These are phyloP conservation scores for Piloderma croceum DNA, from an alignment of 768 basidiomycete genomes.

Conservation along the genomic window DNA sequence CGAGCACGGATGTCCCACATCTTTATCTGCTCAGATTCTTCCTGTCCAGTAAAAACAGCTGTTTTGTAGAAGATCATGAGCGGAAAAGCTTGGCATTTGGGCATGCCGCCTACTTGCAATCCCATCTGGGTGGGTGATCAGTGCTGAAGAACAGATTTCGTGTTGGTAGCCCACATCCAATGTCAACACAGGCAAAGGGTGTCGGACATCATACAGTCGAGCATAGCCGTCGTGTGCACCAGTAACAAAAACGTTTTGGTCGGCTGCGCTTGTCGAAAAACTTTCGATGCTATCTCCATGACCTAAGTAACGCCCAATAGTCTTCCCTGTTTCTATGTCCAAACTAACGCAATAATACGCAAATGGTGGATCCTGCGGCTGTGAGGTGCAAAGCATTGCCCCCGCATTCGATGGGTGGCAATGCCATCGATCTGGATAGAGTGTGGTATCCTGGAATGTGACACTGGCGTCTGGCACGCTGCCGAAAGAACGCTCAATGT, in stretches of 20 bases:
- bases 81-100: background rate
- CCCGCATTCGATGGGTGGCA: background rate
- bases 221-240: slow-evolving; percentile 33
- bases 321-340: slow-evolving; percentile 32
- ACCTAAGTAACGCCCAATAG: slow-evolving; percentile 29
- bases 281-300: slow-evolving; percentile 28
- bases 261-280: slow-evolving; percentile 30
- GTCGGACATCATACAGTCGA: slow-evolving; percentile 34
- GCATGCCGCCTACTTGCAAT: slow-evolving; percentile 25
- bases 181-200: slow-evolving; percentile 31
- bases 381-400: background rate
- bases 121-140: slow-evolving; percentile 32
- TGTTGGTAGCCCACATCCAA: slow-evolving; percentile 19
- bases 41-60: slow-evolving; percentile 29
- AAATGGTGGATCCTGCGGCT: slow-evolving; percentile 1
- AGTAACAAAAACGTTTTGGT: slow-evolving; percentile 34
- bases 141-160: slow-evolving; percentile 18
- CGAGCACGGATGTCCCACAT: slow-evolving; percentile 40
- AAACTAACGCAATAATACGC: slow-evolving; percentile 13
- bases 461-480: slow-evolving; percentile 11
- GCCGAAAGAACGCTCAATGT: slow-evolving; percentile 27
- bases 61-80: background rate
- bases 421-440: slow-evolving; percentile 11
- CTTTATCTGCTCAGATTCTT: slow-evolving; percentile 27
- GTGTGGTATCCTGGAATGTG: background rate